Percentiles rank a stretch among this genome's conserved stretches.
These are phyloP conservation scores for Fusarium sublunatum DNA, from an alignment of 2,329 filamentous ascomycete species.

Conservation along the genomic window DNA sequence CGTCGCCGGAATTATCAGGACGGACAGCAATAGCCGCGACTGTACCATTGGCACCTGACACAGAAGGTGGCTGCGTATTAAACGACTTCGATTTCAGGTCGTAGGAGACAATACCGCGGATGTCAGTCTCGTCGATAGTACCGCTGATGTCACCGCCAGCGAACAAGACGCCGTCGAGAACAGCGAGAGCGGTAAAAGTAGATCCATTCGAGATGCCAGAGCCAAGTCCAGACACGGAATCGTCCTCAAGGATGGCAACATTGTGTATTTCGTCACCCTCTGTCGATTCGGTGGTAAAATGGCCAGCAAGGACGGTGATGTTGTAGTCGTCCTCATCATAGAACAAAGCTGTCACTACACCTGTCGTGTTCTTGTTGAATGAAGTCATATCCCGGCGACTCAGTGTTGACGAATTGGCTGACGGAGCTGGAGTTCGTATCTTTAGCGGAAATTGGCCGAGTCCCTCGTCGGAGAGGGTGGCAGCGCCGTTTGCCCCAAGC, in stretches of 20 bases:
- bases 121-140: conserved; percentile 67
- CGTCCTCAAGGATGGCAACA: conserved; percentile 82
- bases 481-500: conserved; percentile 78
- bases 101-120: conserved; percentile 84
- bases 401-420: conserved; percentile 51
- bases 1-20: conserved; percentile 71
- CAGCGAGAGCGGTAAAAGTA: conserved; percentile 77
- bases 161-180: conserved; percentile 76
- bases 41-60: conserved; percentile 75
- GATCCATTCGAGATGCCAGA: conserved; percentile 76
- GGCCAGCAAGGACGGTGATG: conserved; percentile 87
- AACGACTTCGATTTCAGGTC: conserved; percentile 75
- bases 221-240: conserved; percentile 78
- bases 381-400: conserved; percentile 60
- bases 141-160: conserved; percentile 86
- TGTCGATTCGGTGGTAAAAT: conserved; percentile 77
- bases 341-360: conserved; percentile 83
- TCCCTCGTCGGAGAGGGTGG: conserved; percentile 66
- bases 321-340: conserved; percentile 78
- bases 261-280: conserved; percentile 82
- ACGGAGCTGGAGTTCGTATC: conserved; percentile 53
- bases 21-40: conserved; percentile 82
- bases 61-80: conserved; percentile 76
- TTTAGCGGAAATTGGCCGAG: conserved; percentile 69
- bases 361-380: conserved; percentile 61